Evolutionary conservation across 1,284 basidiomycete genomes (phyloP), one percentile per base, ranked within the genome.

Genomic region (Coniferiporia sulphurascens): DNA sequence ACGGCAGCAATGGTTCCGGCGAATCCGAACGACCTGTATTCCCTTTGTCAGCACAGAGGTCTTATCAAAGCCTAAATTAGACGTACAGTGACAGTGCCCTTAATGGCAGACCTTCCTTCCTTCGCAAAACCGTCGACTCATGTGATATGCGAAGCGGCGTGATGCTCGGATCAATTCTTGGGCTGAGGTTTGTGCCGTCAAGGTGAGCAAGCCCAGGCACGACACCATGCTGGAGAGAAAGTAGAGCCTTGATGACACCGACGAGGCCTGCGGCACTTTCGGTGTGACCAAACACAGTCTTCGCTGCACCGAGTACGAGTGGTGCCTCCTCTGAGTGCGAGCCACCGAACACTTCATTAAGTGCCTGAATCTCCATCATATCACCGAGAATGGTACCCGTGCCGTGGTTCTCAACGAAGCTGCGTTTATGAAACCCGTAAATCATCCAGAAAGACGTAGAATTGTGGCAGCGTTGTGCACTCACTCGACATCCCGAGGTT

Each of bases 351-450:
- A 72, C 72, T 48, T 72, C 68, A 43, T 72, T 73, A 58, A 74
- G 70, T 2, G 69, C 73, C 63, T 73, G 69, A 51, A 73, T 71
- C 56, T 74, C 73, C 51, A 72, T 70, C 34, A 70, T 65, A 61
- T 74, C 73, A 7, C 73, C 73, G 3, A 74, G 62, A 36, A 67
- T 67, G 4, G 73, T 73, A 67, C 72, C 73, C 10, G 73, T 74
- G 46, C 73, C 73, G 60, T 74, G 73, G n/a, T 71, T 65, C 62
- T 74, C 72, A 32, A 74, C 64, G 56, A 73, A 74, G 55, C 73
- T 74, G 60, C 27, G 27, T 27, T 27, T 27, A 36, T 45, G 5
- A 4, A 27, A 52, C 17, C 1, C 17, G 9, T 34, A 17, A 44
- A 21, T 10, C 52, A 36, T 8, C 27, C 54, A 48, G 10, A 15